Evolutionary conservation across 139 green algal species (phyloP).

Genomic region (Diplosphaera chodatii): DNA sequence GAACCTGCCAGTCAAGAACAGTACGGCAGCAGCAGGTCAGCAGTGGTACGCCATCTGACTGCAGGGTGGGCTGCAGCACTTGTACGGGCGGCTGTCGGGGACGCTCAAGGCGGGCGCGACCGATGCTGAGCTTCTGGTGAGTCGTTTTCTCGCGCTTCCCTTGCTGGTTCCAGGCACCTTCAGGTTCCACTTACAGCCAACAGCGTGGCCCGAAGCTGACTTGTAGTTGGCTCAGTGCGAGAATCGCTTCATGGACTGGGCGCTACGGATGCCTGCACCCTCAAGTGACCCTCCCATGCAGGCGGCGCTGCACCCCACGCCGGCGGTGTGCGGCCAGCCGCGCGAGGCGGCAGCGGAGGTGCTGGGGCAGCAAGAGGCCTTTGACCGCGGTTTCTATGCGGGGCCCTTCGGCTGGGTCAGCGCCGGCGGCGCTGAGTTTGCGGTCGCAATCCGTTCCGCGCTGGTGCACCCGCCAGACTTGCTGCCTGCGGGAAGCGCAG

Average conservation of each 20-base stretch:
- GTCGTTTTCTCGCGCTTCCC: too few relatives aligned
- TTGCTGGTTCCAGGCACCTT: too few relatives aligned
- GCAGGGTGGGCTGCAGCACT: slow-evolving; percentile 86
- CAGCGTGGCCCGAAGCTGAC: too few relatives aligned
- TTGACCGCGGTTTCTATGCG: slow-evolving; percentile 94
- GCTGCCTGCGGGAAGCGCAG: too few relatives aligned
- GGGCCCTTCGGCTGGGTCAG: slow-evolving; percentile 93
- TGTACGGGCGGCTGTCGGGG: slow-evolving; percentile 83
- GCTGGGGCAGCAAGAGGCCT: slow-evolving; percentile 64
- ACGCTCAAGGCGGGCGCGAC: slow-evolving; percentile 34
- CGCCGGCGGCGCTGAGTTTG: slow-evolving; percentile 84
- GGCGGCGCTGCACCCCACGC: slow-evolving; percentile 78
- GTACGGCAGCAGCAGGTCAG: too few relatives aligned
- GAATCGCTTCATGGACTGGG: too few relatives aligned
- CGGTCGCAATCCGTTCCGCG: slow-evolving; percentile 92
- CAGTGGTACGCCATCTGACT: too few relatives aligned
- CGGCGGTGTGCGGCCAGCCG: slow-evolving; percentile 86
- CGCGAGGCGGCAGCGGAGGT: slow-evolving; percentile 23
- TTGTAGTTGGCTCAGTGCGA: too few relatives aligned
- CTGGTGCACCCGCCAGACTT: slow-evolving; percentile 65
- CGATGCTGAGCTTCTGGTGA: slow-evolving; percentile 64
- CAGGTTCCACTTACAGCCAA: too few relatives aligned
- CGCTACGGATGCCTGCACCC: too few relatives aligned
- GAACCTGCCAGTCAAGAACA: too few relatives aligned
- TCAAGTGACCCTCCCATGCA: too few relatives aligned